Evolutionary conservation across 805 yeast genomes (phyloP).

Genomic region (Hanseniaspora meyeri): DNA sequence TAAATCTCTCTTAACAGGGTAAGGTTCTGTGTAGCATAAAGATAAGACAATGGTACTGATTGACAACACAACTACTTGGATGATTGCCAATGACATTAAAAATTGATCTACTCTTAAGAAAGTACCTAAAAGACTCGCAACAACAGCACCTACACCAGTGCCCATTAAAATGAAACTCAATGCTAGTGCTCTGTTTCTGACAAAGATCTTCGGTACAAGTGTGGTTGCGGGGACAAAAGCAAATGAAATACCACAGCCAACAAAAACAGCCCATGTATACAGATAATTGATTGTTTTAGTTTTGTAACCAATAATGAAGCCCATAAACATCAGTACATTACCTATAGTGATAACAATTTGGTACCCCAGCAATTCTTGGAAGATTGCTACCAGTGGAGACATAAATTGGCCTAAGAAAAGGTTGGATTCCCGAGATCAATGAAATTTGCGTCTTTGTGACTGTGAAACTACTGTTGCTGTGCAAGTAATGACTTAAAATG

Average conservation of each 20-base stretch:
- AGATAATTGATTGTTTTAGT: slow-evolving; percentile 52
- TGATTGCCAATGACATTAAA: not conserved
- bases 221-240: slow-evolving; percentile 48
- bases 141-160: slow-evolving; percentile 42
- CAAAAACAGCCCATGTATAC: slow-evolving; percentile 56
- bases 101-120: not conserved
- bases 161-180: slow-evolving; percentile 40
- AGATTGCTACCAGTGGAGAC: slow-evolving; percentile 43
- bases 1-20: slow-evolving; percentile 17
- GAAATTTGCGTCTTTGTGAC: slow-evolving; percentile 51
- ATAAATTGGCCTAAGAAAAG: slow-evolving; percentile 41
- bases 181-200: slow-evolving; percentile 46
- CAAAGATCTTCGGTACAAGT: slow-evolving; percentile 59
- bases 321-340: slow-evolving; percentile 38
- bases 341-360: slow-evolving; percentile 40
- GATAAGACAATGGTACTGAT: not conserved
- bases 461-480: slow-evolving; percentile 39
- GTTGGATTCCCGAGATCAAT: slow-evolving; percentile 54
- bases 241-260: slow-evolving; percentile 41
- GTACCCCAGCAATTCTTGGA: slow-evolving; percentile 40
- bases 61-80: not conserved
- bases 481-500: slow-evolving; percentile 45
- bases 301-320: slow-evolving; percentile 48
- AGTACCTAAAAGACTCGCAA: slow-evolving; percentile 13
- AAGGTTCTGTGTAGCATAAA: not conserved